Evolutionary conservation across 2,329 filamentous ascomycete genomes (phyloP).

Genomic region (Fusarium protoensiforme): DNA sequence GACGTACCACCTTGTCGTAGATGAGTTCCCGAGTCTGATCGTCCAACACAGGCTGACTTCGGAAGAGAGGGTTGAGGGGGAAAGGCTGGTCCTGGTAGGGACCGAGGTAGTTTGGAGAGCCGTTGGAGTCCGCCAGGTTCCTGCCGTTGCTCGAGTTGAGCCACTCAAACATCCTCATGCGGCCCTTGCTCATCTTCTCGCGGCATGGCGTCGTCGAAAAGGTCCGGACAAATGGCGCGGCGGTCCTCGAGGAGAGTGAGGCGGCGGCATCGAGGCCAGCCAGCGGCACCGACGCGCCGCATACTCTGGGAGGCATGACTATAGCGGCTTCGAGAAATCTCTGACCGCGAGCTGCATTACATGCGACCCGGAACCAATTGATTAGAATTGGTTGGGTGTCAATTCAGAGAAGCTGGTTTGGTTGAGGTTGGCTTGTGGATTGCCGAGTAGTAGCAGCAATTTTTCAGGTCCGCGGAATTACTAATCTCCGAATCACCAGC

Average conservation of each 20-base stretch:
- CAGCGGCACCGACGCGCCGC: slow-evolving; percentile 43
- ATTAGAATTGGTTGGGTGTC: slow-evolving; percentile 36
- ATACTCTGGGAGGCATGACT: slow-evolving; percentile 49
- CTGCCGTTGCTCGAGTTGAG: slow-evolving; percentile 43
- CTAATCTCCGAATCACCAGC: slow-evolving; percentile 2
- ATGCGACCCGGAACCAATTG: slow-evolving; percentile 41
- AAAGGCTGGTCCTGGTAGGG: slow-evolving; percentile 68
- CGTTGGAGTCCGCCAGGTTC: slow-evolving; percentile 38
- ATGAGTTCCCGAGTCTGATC: slow-evolving; percentile 79
- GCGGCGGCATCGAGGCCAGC: slow-evolving; percentile 45
- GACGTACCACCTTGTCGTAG: slow-evolving; percentile 73
- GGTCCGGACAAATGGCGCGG: slow-evolving; percentile 40
- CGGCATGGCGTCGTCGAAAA: slow-evolving; percentile 55
- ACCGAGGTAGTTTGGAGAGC: slow-evolving; percentile 52
- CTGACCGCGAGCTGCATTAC: slow-evolving; percentile 36
- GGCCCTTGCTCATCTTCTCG: slow-evolving; percentile 51
- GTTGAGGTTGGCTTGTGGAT: slow-evolving; percentile 20
- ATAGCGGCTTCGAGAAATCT: slow-evolving; percentile 28
- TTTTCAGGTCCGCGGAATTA: slow-evolving; percentile 36
- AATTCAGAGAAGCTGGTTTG: slow-evolving; percentile 21
- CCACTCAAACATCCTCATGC: slow-evolving; percentile 54
- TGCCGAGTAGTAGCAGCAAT: slow-evolving; percentile 26
- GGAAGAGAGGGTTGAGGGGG: slow-evolving; percentile 77
- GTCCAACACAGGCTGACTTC: slow-evolving; percentile 77
- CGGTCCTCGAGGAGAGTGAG: slow-evolving; percentile 22